These are phyloP conservation scores for Hypericum perforatum DNA, from an alignment of 345 rosid species.

Conservation along the genomic window DNA sequence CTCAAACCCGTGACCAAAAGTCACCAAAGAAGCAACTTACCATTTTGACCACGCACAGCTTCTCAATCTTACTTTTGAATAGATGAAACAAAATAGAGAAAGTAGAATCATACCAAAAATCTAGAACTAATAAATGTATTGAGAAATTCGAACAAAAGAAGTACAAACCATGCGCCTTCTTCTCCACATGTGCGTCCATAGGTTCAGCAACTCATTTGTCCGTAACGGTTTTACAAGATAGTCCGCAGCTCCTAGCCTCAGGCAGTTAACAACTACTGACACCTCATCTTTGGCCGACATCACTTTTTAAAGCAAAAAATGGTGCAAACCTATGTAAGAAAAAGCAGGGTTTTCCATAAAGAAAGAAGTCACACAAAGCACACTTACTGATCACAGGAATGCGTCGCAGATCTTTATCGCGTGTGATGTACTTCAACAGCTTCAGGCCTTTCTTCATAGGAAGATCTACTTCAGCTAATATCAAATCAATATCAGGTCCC, in stretches of 20 bases:
- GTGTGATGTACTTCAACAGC: conserved; percentile 79
- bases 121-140: too few species aligned
- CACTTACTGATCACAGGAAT: conserved; percentile 96
- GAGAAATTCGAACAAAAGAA: neutral
- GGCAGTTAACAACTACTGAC: conserved; percentile 66
- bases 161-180: conserved; percentile 44
- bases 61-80: too few species aligned
- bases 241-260: conserved; percentile 82
- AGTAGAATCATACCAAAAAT: too few species aligned
- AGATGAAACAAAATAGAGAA: too few species aligned
- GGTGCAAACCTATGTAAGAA: neutral
- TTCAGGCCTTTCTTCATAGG: conserved; percentile 95
- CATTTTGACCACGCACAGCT: too few species aligned
- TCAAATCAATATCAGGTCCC: conserved; percentile 88
- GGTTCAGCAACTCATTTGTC: conserved; percentile 62
- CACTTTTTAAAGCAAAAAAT: conserved; percentile 36
- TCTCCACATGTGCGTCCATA: conserved; percentile 92
- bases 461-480: conserved; percentile 92
- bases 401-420: conserved; percentile 69
- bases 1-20: too few species aligned
- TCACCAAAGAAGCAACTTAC: too few species aligned
- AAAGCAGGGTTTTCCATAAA: conserved; percentile 2
- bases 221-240: conserved; percentile 84
- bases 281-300: conserved; percentile 85
- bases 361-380: conserved; percentile 5